Evolutionary conservation across 495 filamentous ascomycete genomes (phyloP).

Genomic region (Xanthoparmelia taractica): DNA sequence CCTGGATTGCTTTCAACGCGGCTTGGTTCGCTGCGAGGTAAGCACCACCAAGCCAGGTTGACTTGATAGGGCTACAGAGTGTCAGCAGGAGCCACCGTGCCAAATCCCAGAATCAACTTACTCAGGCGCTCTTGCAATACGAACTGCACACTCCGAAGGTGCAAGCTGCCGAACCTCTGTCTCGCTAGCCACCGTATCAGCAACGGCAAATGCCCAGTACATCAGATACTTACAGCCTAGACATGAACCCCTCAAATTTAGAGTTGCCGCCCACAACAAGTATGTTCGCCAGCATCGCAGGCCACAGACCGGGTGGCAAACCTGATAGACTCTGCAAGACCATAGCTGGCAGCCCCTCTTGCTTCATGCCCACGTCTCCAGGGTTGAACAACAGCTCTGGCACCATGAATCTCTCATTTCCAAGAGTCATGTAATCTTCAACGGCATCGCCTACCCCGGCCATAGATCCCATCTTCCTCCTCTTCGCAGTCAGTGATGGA

Average conservation of each 20-base stretch:
- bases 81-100: slow-evolving; percentile 8
- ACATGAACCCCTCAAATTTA: slow-evolving; percentile 70
- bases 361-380: slow-evolving; percentile 75
- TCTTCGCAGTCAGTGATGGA: slow-evolving; percentile 49
- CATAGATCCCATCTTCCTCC: slow-evolving; percentile 49
- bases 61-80: slow-evolving; percentile 56
- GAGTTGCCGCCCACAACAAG: slow-evolving; percentile 83
- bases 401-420: slow-evolving; percentile 86
- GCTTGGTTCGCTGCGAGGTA: slow-evolving; percentile 62
- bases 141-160: slow-evolving; percentile 67
- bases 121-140: slow-evolving; percentile 63
- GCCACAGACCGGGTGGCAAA: slow-evolving; percentile 68
- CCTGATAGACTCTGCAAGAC: slow-evolving; percentile 73
- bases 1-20: slow-evolving; percentile 51
- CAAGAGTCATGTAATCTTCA: slow-evolving; percentile 78
- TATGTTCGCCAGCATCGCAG: slow-evolving; percentile 76
- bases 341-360: slow-evolving; percentile 72
- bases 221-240: slow-evolving; percentile 51
- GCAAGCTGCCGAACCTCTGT: slow-evolving; percentile 66
- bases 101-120: slow-evolving; percentile 29
- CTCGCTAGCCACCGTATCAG: slow-evolving; percentile 36
- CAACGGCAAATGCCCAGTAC: background rate
- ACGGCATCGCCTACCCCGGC: slow-evolving; percentile 47
- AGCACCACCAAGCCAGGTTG: slow-evolving; percentile 77
- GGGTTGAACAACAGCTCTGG: slow-evolving; percentile 88